Conservation (phyloP, 169 alveolate species). For the Eimeria mitis region DNA sequence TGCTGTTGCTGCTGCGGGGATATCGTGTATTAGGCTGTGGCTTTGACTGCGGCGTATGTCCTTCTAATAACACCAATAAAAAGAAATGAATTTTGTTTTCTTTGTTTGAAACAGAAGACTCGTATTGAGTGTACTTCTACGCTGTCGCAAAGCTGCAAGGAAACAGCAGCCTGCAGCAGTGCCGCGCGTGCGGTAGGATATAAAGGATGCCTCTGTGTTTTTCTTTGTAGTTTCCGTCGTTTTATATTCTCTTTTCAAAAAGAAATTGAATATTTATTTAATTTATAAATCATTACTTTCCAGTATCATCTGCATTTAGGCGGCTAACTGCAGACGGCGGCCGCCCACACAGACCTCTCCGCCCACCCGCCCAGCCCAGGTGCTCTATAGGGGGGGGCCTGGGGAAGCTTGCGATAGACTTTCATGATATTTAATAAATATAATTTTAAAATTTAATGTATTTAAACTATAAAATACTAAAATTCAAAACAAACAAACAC, state of each 20-base stretch:
- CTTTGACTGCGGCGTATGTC: not conserved
- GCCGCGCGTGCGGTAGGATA: constrained; percentile 16
- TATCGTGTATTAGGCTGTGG: not conserved
- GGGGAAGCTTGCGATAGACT: not conserved
- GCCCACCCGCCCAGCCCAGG: constrained; percentile 53
- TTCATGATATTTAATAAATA: not conserved
- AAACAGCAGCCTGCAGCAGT: not conserved
- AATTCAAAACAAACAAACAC: not conserved
- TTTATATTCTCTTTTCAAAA: not conserved
- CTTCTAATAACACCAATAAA: constrained; percentile 4
- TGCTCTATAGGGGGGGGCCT: not conserved
- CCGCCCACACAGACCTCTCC: constrained; percentile 1
- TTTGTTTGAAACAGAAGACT: not conserved
- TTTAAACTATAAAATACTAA: not conserved
- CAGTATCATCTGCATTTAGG: not conserved
- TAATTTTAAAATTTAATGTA: not conserved
- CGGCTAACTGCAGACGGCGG: not conserved
- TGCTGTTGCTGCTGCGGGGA: constrained; percentile 34
- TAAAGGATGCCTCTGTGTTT: not conserved
- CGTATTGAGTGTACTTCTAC: not conserved
- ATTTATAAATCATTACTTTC: not conserved
- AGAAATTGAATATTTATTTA: not conserved
- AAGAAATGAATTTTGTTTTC: not conserved
- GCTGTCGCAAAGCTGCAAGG: constrained; percentile 4
- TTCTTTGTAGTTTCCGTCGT: not conserved